Evolutionary conservation across 1,284 basidiomycete species (phyloP), one percentile per base, ranked within the genome.

Genomic region (Jaminaea rosea): DNA sequence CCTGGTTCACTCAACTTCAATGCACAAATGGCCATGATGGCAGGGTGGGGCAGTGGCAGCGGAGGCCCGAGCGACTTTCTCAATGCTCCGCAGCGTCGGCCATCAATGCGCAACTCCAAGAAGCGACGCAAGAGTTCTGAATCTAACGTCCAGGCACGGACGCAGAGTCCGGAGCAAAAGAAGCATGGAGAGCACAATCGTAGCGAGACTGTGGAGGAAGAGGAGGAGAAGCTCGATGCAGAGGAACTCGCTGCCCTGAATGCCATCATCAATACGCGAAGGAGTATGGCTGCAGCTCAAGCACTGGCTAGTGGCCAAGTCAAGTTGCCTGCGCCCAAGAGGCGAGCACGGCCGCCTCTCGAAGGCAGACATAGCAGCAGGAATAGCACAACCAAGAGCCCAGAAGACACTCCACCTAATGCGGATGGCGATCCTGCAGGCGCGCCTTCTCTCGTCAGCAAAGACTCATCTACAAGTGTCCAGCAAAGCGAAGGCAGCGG

Each of bases 231-330:
- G 15, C 59, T 73, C 56, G 70, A 71, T 37, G 61, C 69, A 1
- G 68, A 69, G 36, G 70, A 73, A 44, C 62, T 73, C 11, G 70
- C 70, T 5, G 63, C 63, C 21, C 58, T 73, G 37, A 73, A 73
- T 41, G 69, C 70, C 26, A 73, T 73, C 52, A 73, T 73, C 62
- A 73, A 73, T 53, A 73, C 70, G 7, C 59, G 69, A 26, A 51
- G 67, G 42, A 67, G 63, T 44, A 70, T 70, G 67, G 70, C 63
- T 8, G 62, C 67, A 2, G 70, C 70, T 10, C 61, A 69, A 48
- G 70, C 68, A 0, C 59, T 73, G 2, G 65, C 66, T 46, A 67
- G 58, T 29, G 67, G 67, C 4, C 52, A 59, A 28, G 52, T 65
- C 49, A 52, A 32, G 26, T 10, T 55, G 28, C 39, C 39, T 13